Conservation (phyloP, 305 asterid genomes). For the Fraxinus dipetala region DNA sequence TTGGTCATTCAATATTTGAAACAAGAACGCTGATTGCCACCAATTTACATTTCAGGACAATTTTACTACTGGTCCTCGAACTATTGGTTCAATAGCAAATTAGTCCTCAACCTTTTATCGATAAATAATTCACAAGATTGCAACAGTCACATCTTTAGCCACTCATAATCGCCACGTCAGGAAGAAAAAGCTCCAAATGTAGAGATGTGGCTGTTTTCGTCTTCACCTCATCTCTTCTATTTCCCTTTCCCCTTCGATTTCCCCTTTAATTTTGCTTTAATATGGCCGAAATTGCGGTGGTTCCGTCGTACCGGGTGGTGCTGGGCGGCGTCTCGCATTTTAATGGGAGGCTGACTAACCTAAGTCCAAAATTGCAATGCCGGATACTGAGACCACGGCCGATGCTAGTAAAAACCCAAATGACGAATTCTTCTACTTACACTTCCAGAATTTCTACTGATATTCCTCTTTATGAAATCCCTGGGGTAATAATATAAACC, state of each 20-base stretch:
- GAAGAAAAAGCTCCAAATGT: slow-evolving; percentile 15
- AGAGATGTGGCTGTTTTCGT: slow-evolving; percentile 33
- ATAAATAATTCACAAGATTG: background rate
- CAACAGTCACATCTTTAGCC: slow-evolving; percentile 20
- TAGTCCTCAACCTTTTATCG: background rate
- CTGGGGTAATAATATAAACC: slow-evolving; percentile 43
- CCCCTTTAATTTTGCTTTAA: slow-evolving; percentile 4
- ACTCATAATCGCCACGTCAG: slow-evolving; percentile 30
- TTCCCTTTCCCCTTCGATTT: background rate
- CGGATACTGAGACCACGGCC: slow-evolving; percentile 15
- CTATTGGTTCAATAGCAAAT: background rate
- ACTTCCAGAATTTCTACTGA: slow-evolving; percentile 70
- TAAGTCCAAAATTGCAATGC: slow-evolving; percentile 31
- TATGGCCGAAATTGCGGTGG: slow-evolving; percentile 35
- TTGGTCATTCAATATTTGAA: background rate
- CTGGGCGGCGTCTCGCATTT: slow-evolving; percentile 24
- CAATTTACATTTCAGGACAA: background rate
- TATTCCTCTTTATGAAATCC: slow-evolving; percentile 62
- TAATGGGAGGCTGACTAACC: slow-evolving; percentile 24
- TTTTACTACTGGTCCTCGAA: background rate
- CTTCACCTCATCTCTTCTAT: background rate
- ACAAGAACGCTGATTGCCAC: background rate
- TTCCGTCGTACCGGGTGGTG: slow-evolving; percentile 37
- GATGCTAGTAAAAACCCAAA: slow-evolving; percentile 32
- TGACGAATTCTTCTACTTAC: slow-evolving; percentile 62